Evolutionary conservation across 2,329 filamentous ascomycete genomes (phyloP).

Genomic region (Cadophora luteo-olivacea): DNA sequence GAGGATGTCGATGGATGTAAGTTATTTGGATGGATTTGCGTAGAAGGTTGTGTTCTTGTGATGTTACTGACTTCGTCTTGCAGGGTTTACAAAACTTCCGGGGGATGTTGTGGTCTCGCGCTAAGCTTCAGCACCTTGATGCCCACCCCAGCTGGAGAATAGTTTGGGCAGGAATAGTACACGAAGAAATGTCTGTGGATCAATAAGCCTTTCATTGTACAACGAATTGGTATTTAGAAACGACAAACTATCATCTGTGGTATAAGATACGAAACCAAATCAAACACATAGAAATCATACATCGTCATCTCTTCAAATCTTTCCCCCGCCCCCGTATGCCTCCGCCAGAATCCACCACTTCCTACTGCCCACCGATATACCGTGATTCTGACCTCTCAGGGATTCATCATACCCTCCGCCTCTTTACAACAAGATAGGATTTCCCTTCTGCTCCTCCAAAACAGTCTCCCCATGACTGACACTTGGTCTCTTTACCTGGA

Average conservation of each 20-base stretch:
- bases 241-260: background rate
- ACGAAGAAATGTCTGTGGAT: background rate
- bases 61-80: background rate
- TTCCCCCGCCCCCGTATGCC: background rate
- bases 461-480: constrained; percentile 7
- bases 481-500: constrained; percentile 22
- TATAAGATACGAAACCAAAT: background rate
- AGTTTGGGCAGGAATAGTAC: background rate
- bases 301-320: background rate
- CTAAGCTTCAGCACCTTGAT: background rate
- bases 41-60: background rate
- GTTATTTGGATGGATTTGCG: background rate
- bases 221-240: background rate
- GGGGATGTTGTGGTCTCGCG: constrained; percentile 1
- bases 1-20: constrained; percentile 58
- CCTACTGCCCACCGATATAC: background rate
- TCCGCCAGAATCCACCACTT: background rate
- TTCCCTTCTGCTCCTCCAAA: constrained; percentile 25
- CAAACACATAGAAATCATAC: background rate
- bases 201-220: background rate
- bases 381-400: background rate
- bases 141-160: background rate
- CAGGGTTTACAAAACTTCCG: background rate
- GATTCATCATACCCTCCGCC: background rate
- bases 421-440: constrained; percentile 24